Percentiles rank a stretch among this genome's conserved stretches.
Evolutionary conservation across 208 protist genomes (phyloP).

Genomic region (Sergeia podlipaevii): DNA sequence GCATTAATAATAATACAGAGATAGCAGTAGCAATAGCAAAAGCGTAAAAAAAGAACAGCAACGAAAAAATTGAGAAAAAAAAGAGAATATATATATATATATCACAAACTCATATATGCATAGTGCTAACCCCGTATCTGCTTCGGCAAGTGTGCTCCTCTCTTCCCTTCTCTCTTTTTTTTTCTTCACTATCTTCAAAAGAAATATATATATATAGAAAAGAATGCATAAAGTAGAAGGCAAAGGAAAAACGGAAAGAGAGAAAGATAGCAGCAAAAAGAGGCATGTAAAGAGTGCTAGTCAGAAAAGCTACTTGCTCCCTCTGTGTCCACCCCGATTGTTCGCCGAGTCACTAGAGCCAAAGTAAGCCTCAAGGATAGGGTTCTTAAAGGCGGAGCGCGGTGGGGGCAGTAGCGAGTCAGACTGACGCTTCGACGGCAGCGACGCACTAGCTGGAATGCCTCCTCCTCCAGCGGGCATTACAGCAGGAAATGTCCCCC

Average conservation of each 20-base stretch:
- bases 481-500: not conserved
- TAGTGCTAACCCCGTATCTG: no score
- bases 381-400: constrained; percentile 42
- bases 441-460: not conserved
- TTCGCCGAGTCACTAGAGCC: constrained; percentile 12
- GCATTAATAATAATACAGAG: no score
- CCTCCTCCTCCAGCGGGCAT: not conserved
- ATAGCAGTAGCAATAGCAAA: no score
- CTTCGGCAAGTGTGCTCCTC: no score
- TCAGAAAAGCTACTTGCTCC: not conserved
- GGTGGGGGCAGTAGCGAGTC: constrained; percentile 10
- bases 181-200: no score
- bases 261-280: constrained; percentile 13
- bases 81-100: no score
- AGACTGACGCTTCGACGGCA: not conserved
- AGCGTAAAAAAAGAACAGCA: no score
- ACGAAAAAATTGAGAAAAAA: no score
- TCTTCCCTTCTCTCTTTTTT: no score
- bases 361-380: constrained; percentile 52
- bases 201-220: no score
- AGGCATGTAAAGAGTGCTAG: constrained; percentile 7
- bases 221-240: constrained; percentile 1
- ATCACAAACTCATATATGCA: no score
- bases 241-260: constrained; percentile 1
- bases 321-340: constrained; percentile 8